phyloP scores from a whole-genome alignment of 441 rosid species.

The Pelargonium cotyledonis region DNA sequence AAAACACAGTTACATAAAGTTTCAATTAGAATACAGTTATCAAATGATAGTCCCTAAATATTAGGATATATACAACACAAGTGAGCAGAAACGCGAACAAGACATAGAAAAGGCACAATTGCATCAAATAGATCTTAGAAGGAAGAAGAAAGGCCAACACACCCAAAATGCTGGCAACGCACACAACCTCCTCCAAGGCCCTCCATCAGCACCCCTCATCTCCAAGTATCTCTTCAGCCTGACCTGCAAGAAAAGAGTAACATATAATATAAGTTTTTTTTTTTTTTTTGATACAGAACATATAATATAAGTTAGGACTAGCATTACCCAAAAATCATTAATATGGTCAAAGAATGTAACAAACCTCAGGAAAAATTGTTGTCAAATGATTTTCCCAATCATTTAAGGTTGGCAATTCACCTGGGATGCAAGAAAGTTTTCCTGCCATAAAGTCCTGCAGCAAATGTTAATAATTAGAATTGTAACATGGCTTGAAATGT shows the following conservation, averaged over 20 bases:
- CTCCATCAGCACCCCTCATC: constrained; percentile 99
- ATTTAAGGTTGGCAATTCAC: constrained; percentile 81
- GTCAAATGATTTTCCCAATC: constrained; percentile 99
- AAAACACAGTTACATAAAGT: not conserved
- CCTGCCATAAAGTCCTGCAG: constrained; percentile 91
- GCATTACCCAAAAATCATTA: not conserved
- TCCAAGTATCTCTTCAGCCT: constrained; percentile 95
- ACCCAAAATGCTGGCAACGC: constrained; percentile 99
- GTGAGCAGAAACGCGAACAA: not conserved
- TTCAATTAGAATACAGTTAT: constrained; percentile 1
- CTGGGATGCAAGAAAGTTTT: constrained; percentile 85
- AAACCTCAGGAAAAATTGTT: constrained; percentile 92
- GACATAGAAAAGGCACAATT: not conserved
- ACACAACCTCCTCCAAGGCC: constrained; percentile 97
- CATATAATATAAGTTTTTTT: no score
- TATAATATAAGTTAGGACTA: constrained; percentile 15
- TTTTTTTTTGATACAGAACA: no score
- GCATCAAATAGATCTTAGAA: not conserved
- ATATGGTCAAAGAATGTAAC: not conserved
- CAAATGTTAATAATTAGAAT: not conserved
- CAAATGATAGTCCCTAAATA: not conserved
- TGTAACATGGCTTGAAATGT: not conserved
- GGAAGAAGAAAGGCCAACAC: constrained; percentile 19
- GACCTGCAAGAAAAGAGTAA: constrained; percentile 49
- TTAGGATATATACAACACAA: not conserved